These are phyloP conservation scores for Rutstroemia sp. DNA, from an alignment of 2,329 filamentous ascomycete genomes.

Conservation along the genomic window DNA sequence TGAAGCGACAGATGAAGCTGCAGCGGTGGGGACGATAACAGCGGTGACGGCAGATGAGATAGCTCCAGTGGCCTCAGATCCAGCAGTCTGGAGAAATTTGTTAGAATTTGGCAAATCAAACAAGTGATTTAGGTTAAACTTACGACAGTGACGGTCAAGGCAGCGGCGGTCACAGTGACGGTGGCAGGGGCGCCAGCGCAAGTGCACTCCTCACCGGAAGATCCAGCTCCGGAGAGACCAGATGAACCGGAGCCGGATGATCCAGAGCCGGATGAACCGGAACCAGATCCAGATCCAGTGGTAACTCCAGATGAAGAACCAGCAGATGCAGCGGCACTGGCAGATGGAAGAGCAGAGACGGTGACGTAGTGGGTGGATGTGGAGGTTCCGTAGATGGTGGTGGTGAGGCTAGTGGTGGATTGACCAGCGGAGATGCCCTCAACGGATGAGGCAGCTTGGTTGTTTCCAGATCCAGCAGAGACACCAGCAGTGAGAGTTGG, in stretches of 20 bases:
- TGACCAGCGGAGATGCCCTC: not conserved
- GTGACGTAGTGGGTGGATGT: conserved; percentile 21
- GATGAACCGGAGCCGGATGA: not conserved
- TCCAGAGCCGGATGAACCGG: not conserved
- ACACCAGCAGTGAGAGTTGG: not conserved
- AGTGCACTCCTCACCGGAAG: conserved; percentile 1
- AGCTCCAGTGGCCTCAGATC: not conserved
- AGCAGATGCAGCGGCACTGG: not conserved
- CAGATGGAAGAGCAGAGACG: conserved; percentile 3
- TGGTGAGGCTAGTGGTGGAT: conserved; percentile 10
- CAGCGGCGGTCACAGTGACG: conserved; percentile 22
- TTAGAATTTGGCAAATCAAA: not conserved
- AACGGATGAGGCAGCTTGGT: conserved; percentile 1
- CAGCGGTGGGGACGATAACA: not conserved
- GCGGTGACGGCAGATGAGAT: not conserved
- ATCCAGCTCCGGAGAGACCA: conserved; percentile 2
- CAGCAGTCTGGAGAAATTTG: conserved; percentile 11
- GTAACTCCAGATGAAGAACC: conserved; percentile 6
- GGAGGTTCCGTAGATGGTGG: conserved; percentile 14
- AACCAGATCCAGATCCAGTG: not conserved
- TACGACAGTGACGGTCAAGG: conserved; percentile 28
- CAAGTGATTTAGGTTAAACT: conserved; percentile 7
- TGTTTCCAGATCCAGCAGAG: not conserved
- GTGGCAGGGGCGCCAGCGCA: conserved; percentile 14
- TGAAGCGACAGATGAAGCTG: not conserved